Conservation (phyloP, 1,284 basidiomycete genomes). For the Trametes hirsuta region DNA sequence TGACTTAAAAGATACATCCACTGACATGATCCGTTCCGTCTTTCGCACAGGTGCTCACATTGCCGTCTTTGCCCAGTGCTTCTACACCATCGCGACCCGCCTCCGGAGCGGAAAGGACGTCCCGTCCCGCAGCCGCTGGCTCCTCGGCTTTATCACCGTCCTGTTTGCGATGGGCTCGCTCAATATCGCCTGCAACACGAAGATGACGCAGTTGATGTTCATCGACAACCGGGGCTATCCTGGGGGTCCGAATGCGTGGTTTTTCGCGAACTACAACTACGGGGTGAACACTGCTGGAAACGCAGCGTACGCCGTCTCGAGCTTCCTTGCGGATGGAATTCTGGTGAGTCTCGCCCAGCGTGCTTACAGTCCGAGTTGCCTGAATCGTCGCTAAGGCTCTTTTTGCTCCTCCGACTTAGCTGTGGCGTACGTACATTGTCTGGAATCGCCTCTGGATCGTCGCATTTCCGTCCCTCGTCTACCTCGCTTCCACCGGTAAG, state of each 20-base stretch:
- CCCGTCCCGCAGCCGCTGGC: not conserved
- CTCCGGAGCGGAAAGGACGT: too few species aligned
- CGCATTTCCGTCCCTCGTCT: slow-evolving; percentile 15
- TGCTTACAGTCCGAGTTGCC: not conserved
- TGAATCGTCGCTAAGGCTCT: too few species aligned
- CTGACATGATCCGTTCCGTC: slow-evolving; percentile 20
- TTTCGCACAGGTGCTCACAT: not conserved
- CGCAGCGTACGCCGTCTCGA: slow-evolving; percentile 30
- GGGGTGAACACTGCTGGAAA: slow-evolving; percentile 33
- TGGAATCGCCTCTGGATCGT: slow-evolving; percentile 18
- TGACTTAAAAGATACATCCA: not conserved
- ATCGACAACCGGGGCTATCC: slow-evolving; percentile 38
- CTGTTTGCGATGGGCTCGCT: slow-evolving; percentile 35
- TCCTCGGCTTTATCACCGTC: slow-evolving; percentile 29
- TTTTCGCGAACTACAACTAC: slow-evolving; percentile 3
- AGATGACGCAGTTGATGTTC: slow-evolving; percentile 35
- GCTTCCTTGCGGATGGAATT: slow-evolving; percentile 36
- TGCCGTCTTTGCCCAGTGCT: not conserved
- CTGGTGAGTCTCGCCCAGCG: slow-evolving; percentile 20
- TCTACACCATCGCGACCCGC: not conserved
- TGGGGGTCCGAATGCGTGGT: slow-evolving; percentile 35
- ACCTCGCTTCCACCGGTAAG: slow-evolving; percentile 20
- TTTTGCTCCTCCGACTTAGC: slow-evolving; percentile 18
- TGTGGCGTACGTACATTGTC: slow-evolving; percentile 35
- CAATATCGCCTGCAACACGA: slow-evolving; percentile 28